Evolutionary conservation across 164 flowering plant genomes (phyloP), one percentile per base, ranked within the genome.

Genomic region (Nymphaea thermarum): DNA sequence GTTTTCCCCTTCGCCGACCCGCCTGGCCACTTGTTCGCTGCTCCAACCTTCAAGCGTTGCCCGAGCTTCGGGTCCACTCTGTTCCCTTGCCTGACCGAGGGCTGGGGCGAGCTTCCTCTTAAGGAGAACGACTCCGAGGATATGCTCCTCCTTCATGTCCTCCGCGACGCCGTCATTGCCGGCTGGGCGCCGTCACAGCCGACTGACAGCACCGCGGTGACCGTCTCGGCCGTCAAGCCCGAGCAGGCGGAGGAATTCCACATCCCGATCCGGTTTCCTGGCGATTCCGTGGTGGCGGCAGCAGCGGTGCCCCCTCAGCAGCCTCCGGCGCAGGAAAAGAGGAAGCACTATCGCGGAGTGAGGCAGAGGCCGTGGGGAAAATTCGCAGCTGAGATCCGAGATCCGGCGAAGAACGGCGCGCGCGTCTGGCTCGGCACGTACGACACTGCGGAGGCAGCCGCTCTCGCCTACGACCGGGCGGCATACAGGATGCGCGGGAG

Each of bases 101-200:
- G 73, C 14, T 89, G 94, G 98, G 97, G 96, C 0, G 93, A 86
- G 2, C 67, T 90, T 61, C 98, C 98, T 3, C 65, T 90, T 4
- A 85, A 81, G 65, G 87, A 74, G 17, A 82, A 90, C 65, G 97
- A 91, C 70, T 82, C 97, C 0, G 93, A 93, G 43, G 98, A 93
- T 68, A 89, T 93, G 97, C 68, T 93, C 2, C 70, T 91, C 2
- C 87, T 76, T 68, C 80, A 83, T 2, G 71, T 88, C 4, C 82
- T 91, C 60, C 82, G 77, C 4, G 93, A 91, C 57, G 96, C 94
- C 53, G 79, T 84, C 18, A 79, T 43, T 15, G 74, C 67, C 16
- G 96, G 98, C 0, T 88, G 93, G 96, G 69, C 74, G 43, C 95
- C 96, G 14, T 74, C 71, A 5, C 64, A 66, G 6, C 17, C 63